Base-by-base conservation (phyloP, 352 stramenopile species). In the Phytophthora pluvialis region DNA sequence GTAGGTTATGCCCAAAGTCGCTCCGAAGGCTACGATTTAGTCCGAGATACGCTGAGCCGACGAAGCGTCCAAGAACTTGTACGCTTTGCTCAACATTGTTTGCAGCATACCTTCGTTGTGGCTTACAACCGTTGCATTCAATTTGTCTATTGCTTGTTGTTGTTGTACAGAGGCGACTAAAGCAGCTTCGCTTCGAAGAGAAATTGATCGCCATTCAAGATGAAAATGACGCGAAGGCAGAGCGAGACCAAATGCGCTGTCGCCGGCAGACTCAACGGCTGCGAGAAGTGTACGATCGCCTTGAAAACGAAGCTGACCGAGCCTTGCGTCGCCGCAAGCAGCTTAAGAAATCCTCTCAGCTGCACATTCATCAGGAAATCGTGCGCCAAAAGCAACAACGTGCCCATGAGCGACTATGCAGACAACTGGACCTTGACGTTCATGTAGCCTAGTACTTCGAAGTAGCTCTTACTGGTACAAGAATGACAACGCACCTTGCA, bases 351-450 rank as follows among this genome's bases (percentile, higher is more conserved):
- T 80, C 77, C 6, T 64, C 74, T n/a, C 78, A 88, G 32, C 56
- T 90, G n/a, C 58, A 76, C 35, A 86, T 90, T 53, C 70, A 80
- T 49, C 73, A 90, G 40, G 81, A 88, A 50, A 90, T 90, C 44
- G 31, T 60, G 42, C 67, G 57, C 0, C 72, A 73, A 21, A 83
- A 86, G 47, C 78, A 86, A 18, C 63, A 78, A 26, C 63, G 71
- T 11, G 75, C 77, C 13, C 58, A 67, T 42, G 15, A 16, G 6
- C 45, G 44, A 26, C 66, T 73, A 21, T 47, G 48, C 18, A 51
- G 16, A 38, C 38, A 70, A 35, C 47, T 72, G 8, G 32, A 58
- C 32, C 7, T 49, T 44, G 47, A 73, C 26, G 35, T 63, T 10
- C 64, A 67, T 39, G 43, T 50, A 46, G 53, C 61, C 13, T 64